A percentile compares a stretch with the other conserved stretches of the same genome.
phyloP scores from a whole-genome alignment of 768 basidiomycete genomes.

The Pleurotus sapidus region DNA sequence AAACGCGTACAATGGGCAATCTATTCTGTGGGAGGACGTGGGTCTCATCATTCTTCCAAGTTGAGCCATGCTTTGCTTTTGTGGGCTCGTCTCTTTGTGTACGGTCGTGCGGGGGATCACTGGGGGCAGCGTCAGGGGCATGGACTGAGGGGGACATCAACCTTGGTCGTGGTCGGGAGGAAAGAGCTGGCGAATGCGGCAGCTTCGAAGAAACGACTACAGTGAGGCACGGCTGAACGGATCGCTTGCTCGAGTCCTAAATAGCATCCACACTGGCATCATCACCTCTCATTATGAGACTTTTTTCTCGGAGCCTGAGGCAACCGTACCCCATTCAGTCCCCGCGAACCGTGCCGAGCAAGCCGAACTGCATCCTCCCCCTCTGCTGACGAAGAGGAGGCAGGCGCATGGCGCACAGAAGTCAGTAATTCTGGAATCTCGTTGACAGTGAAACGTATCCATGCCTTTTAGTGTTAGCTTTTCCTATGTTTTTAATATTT shows the following conservation, averaged over 20 bases:
- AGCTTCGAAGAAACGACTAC: not conserved
- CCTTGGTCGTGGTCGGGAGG: not conserved
- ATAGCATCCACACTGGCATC: not conserved
- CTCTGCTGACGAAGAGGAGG: no score
- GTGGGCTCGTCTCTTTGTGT: conserved; percentile 12
- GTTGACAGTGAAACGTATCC: no score
- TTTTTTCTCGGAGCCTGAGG: conserved; percentile 6
- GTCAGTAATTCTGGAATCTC: no score
- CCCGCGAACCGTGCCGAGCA: not conserved
- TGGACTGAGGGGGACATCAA: not conserved
- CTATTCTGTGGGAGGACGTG: conserved; percentile 57
- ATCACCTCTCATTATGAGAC: not conserved
- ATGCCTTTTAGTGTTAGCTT: no score
- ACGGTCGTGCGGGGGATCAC: conserved; percentile 1
- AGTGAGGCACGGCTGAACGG: conserved; percentile 1
- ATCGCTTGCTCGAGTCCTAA: not conserved
- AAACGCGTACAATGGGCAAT: conserved; percentile 37
- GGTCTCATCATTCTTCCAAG: conserved; percentile 54
- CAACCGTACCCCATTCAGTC: not conserved
- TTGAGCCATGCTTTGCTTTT: conserved; percentile 39
- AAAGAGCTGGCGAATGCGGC: not conserved
- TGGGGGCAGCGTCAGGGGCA: not conserved
- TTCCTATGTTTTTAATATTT: no score
- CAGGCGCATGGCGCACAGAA: no score
- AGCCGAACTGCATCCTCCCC: no score